Evolutionary conservation across 257 asterid genomes (phyloP), one percentile per base, ranked within the genome.

Genomic region (Solanum acaule): DNA sequence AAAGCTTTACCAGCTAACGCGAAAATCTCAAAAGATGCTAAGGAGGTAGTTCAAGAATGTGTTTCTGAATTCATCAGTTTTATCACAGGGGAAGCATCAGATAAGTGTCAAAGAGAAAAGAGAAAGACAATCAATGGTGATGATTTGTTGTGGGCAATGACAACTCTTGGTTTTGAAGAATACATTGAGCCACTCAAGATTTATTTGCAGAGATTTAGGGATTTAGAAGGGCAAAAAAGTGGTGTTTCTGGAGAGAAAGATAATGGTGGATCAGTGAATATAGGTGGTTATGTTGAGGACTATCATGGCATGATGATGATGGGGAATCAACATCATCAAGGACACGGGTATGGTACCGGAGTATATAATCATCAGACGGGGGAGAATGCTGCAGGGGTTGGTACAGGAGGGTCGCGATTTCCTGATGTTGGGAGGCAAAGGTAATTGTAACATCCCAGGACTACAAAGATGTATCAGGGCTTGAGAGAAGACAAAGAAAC

Each of bases 61-160:
- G 96, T 94, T 6, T 94, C 96, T 71, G 96, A 94, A 92, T 94
- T 94, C 90, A 94, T 94, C 88, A 94, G 96, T 87, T 94, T 94
- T 90, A 92, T 94, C 90, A 94, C 96, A 44, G 96, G 96, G 25
- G 96, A 94, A 86, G 96, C 96, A 7, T 94, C 96, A 18, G 96
- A 94, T 86, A 94, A 94, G 92, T 94, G 96, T 22, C 95, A 93
- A 87, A 89, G 96, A 3, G 95, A 94, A 91, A 94, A 94, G 92
- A 77, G 96, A 6, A 94, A 94, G 87, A 94, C 96, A 18, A 92
- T 94, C 88, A 94, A 94, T 91, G 96, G 95, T 65, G 96, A 93
- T 89, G 96, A 93, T 89, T 86, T 93, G 90, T 79, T 93, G 84
- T 94, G 95, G 95, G 96, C 95, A 88, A 94, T 94, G 96, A 94